Conservation (phyloP, 2,329 filamentous ascomycete genomes). For the Ophiocordyceps camponoti-floridani region DNA sequence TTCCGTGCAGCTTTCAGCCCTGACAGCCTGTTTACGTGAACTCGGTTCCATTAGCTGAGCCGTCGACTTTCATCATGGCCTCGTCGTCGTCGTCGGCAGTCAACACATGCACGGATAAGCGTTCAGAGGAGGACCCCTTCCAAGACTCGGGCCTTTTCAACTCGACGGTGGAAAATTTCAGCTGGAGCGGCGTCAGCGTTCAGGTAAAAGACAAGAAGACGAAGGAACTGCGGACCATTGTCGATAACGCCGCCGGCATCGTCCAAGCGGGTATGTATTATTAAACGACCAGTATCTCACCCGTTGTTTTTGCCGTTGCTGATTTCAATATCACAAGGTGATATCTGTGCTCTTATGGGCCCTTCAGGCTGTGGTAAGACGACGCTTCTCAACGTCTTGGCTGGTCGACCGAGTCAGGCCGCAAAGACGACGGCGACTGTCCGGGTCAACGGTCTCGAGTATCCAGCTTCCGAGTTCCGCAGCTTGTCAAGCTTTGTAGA, state of each 20-base stretch:
- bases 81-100: no score
- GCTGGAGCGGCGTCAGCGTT: not conserved
- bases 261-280: not conserved
- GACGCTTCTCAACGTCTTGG: constrained; percentile 65
- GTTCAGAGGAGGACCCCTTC: no score
- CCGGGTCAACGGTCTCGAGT: constrained; percentile 39
- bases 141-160: not conserved
- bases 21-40: no score
- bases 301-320: not conserved
- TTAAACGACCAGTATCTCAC: not conserved
- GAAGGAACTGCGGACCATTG: not conserved
- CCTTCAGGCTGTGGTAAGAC: constrained; percentile 62
- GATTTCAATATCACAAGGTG: constrained; percentile 24
- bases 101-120: no score
- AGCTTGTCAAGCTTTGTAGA: constrained; percentile 63
- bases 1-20: no score
- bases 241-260: not conserved
- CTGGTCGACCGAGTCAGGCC: constrained; percentile 32
- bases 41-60: no score
- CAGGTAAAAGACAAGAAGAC: not conserved
- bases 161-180: not conserved
- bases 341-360: constrained; percentile 68
- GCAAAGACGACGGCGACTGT: constrained; percentile 19
- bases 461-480: constrained; percentile 37
- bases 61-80: no score